These are phyloP conservation scores for Micractinium sp. DNA, from an alignment of 139 green algal genomes.

Conservation along the genomic window DNA sequence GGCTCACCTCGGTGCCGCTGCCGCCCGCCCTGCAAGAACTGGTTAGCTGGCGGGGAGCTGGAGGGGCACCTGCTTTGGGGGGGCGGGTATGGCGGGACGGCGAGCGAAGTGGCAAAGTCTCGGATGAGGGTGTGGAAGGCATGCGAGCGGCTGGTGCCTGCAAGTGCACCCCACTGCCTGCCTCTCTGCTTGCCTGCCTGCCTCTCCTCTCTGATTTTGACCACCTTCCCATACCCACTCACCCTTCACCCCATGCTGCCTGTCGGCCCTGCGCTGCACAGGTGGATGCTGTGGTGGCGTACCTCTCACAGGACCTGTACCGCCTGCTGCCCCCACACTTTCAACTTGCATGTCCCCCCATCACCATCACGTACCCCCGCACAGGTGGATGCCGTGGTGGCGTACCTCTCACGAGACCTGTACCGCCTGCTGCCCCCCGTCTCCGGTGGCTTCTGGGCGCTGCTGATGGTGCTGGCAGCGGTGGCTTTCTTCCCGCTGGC, in stretches of 20 bases:
- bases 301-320: background rate
- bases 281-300: background rate
- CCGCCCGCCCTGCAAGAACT: background rate
- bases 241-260: too few species aligned
- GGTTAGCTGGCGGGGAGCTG: background rate
- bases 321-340: background rate
- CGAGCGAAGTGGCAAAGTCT: too few species aligned
- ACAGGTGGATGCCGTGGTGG: background rate
- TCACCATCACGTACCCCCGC: too few species aligned
- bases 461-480: constrained; percentile 31
- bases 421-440: background rate
- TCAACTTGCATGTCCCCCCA: too few species aligned
- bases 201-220: too few species aligned
- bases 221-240: too few species aligned
- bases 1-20: constrained; percentile 19
- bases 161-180: too few species aligned
- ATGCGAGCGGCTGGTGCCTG: too few species aligned
- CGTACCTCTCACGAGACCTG: background rate
- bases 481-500: constrained; percentile 6
- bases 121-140: too few species aligned
- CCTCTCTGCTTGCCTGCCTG: too few species aligned
- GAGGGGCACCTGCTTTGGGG: too few species aligned
- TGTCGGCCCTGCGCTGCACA: background rate
- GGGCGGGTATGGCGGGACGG: too few species aligned
- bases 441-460: background rate